Evolutionary conservation across 2,329 filamentous ascomycete species (phyloP).

Genomic region (Aspergillus versicolor): DNA sequence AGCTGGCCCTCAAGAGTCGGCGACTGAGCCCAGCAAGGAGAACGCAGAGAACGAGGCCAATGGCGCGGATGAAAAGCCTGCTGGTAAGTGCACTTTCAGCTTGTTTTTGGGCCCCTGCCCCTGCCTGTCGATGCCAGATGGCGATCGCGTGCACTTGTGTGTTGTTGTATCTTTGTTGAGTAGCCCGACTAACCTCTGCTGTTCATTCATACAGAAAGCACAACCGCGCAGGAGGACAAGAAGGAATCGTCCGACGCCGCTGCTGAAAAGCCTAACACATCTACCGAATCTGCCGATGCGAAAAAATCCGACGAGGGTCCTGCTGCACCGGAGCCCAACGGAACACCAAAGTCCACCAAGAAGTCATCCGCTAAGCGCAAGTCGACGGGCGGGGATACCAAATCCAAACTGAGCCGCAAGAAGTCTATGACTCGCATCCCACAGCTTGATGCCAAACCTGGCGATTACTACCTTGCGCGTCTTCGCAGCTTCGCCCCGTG

Average conservation of each 20-base stretch:
- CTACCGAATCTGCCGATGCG: constrained; percentile 22
- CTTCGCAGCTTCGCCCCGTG: constrained; percentile 93
- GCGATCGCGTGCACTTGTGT: constrained; percentile 10
- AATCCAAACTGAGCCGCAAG: constrained; percentile 79
- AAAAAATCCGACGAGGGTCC: constrained; percentile 25
- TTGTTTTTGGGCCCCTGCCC: not conserved
- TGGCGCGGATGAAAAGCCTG: constrained; percentile 28
- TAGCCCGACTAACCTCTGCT: constrained; percentile 14
- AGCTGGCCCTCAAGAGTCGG: constrained; percentile 19
- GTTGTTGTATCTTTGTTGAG: constrained; percentile 1
- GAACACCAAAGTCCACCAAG: constrained; percentile 49
- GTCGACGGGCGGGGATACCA: constrained; percentile 65
- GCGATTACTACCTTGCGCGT: constrained; percentile 88
- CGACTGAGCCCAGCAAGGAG: constrained; percentile 22
- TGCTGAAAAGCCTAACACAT: constrained; percentile 28
- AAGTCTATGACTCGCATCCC: constrained; percentile 70
- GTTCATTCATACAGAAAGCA: constrained; percentile 17
- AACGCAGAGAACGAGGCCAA: constrained; percentile 24
- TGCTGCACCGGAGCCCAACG: constrained; percentile 40
- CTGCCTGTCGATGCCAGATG: not conserved
- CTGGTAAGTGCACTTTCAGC: constrained; percentile 26
- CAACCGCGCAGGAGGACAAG: constrained; percentile 26
- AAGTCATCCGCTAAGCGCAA: constrained; percentile 64
- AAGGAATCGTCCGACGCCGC: constrained; percentile 28
- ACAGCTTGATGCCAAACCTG: constrained; percentile 79